Base-by-base conservation (phyloP, 495 filamentous ascomycete species). In the Penicillium bovifimosum region DNA sequence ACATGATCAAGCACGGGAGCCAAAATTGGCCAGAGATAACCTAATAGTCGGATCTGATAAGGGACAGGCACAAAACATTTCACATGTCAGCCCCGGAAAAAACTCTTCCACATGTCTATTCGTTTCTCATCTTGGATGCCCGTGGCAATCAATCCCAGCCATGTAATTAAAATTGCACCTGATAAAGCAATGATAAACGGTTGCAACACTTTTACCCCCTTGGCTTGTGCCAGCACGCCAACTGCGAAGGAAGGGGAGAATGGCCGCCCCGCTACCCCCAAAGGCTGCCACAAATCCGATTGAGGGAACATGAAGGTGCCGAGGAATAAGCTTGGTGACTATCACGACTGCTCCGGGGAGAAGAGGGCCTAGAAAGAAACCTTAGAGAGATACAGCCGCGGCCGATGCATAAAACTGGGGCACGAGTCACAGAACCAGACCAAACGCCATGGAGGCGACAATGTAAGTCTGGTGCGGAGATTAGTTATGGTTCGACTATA, bases 181-280 rank as follows among this genome's bases (percentile, higher is more conserved):
- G 90, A 71, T 41, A 91, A 63, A 18, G 79, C 86, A 64, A 93
- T 70, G 47, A 85, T 78, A 56, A 91, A 80, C 11, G 88, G 88
- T 70, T 91, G 88, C 57, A 92, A 58, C 9, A 91, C 87, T 61
- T 83, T 66, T 8, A 93, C 88, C 13, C 90, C 90, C 64, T 81
- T 86, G 13, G 78, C 80, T 66, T 93, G 85, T 6, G 89, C 90
- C 66, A 95, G 86, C 0, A 87, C 87, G 1, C 90, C 90, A 1
- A 95, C 86, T 0, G 81, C 86, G 63, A 95, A 96, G 0, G 63
- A 95, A 96, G 0, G 90, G 90, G 42, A 96, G 81, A 13, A 92
- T 65, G 0, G 88, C 87, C 3, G 87, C 90, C 0, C 90, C 90
- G 7, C 79, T 79, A 0, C 88, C 85, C 2, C 90, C 90, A 68